A percentile compares a stretch with the other conserved stretches of the same genome.
phyloP scores from a whole-genome alignment of 176 grass and related monocot genomes.

The Eragrostis nindensis region DNA sequence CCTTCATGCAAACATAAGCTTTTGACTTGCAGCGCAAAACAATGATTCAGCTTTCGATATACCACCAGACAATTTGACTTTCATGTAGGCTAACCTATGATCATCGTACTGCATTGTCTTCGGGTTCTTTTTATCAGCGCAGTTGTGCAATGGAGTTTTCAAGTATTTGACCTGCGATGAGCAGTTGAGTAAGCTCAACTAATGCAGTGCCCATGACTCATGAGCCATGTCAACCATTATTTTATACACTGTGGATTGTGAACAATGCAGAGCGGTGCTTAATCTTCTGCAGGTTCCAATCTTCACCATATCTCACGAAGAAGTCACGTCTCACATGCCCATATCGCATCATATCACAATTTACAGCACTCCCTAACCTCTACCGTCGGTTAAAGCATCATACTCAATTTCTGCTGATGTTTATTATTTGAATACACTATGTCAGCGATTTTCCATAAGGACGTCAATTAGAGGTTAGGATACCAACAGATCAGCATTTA shows the following conservation, averaged over 20 bases:
- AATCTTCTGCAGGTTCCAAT: constrained; percentile 7
- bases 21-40: constrained; percentile 18
- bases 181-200: background rate
- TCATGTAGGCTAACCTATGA: background rate
- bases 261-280: background rate
- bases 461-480: background rate
- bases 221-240: constrained; percentile 31
- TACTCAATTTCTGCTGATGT: constrained; percentile 9
- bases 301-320: background rate
- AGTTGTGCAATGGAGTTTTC: constrained; percentile 3
- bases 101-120: background rate
- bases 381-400: background rate
- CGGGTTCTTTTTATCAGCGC: background rate
- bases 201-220: too few relatives aligned
- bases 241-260: constrained; percentile 23
- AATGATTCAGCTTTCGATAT: too few relatives aligned
- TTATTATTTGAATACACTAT: background rate
- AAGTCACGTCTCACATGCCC: background rate
- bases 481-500: background rate
- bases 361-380: background rate
- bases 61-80: constrained; percentile 3
- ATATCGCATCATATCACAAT: background rate
- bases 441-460: too few relatives aligned
- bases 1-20: background rate
- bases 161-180: constrained; percentile 47